Evolutionary conservation across 305 asterid genomes (phyloP), one percentile per base, ranked within the genome.

Genomic region (Rubia balearica): DNA sequence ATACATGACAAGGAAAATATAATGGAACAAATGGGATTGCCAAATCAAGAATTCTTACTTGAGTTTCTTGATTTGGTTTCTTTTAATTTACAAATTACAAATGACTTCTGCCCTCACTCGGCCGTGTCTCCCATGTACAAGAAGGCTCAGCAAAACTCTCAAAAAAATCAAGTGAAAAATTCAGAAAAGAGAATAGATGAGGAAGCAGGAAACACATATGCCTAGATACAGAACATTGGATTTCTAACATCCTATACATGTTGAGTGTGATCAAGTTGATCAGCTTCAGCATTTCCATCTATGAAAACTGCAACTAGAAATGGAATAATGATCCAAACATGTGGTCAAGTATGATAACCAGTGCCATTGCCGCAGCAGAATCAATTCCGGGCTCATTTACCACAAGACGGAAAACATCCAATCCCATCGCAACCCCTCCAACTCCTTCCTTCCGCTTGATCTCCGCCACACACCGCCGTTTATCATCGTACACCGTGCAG

Each of bases 271-370:
- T 63, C 30, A 36, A 63, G 4, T 16, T 16, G 46, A 10, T 27
- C 38, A 59, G 11, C 38, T 59, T 59, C 27, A 21, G 64, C 64
- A 59, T 33, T 12, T 27, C 30, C 30, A 27, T 33, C 38, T 33
- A 3, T 3, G 38, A 33, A 33, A 33, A 33, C 38, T 33, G 38
- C 38, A 14, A 53, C 16, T 53, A 46, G 49, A 68, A 36, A 40
- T 51, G 64, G 72, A 68, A 68, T 33, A 75, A 77, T 56, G 83
- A 83, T 40, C 82, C 80, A 59, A 77, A 88, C 97, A 90, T 90
- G 78, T 83, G 89, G 61, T 90, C 96, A 13, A 90, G 88, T 65
- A 88, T 81, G 64, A 90, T 80, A 27, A 90, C 90, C 53, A 88
- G 41, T 0, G 90, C 87, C 97, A 90, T 87, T 53, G 91, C 90